A percentile compares a stretch with the other conserved stretches of the same genome.
These are phyloP conservation scores for Phytophthora crassamura DNA, from an alignment of 352 stramenopile species.

Conservation along the genomic window DNA sequence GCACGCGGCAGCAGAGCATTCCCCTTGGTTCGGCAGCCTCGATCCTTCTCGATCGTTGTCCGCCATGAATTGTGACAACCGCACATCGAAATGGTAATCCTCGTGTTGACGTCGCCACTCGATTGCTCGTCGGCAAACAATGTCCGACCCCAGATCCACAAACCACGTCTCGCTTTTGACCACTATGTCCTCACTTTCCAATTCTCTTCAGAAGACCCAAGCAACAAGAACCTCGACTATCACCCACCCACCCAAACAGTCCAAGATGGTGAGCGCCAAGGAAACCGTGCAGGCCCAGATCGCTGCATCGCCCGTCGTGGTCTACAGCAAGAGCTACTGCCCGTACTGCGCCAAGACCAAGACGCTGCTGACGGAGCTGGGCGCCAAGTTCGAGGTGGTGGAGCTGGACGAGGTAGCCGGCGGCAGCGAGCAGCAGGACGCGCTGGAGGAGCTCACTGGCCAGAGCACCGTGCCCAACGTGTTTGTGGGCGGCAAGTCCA, in stretches of 20 bases:
- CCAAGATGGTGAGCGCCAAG: slow-evolving; percentile 54
- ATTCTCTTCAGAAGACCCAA: too few relatives aligned
- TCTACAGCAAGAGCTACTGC: slow-evolving; percentile 96
- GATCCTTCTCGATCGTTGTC: too few relatives aligned
- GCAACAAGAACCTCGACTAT: too few relatives aligned
- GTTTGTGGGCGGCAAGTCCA: slow-evolving; percentile 94
- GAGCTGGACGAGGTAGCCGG: slow-evolving; percentile 58
- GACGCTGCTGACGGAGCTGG: slow-evolving; percentile 55
- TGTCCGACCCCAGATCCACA: too few relatives aligned
- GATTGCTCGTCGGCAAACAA: too few relatives aligned
- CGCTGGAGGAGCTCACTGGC: slow-evolving; percentile 69
- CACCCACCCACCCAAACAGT: neutral
- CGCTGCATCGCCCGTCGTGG: slow-evolving; percentile 47
- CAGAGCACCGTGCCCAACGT: slow-evolving; percentile 97
- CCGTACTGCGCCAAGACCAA: slow-evolving; percentile 91
- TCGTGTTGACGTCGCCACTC: too few relatives aligned
- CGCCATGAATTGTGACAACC: too few relatives aligned
- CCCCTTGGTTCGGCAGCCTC: too few relatives aligned
- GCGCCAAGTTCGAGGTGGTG: slow-evolving; percentile 53
- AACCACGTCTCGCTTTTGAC: rapidly evolving
- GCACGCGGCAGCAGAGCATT: too few relatives aligned
- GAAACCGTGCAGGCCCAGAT: slow-evolving; percentile 65
- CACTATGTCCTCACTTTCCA: too few relatives aligned
- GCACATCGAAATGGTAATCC: too few relatives aligned
- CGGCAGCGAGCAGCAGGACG: slow-evolving; percentile 59